Evolutionary conservation across 192 early-diverging fungal genomes (phyloP), one percentile per base, ranked within the genome.

Genomic region (Glomus cerebriforme): DNA sequence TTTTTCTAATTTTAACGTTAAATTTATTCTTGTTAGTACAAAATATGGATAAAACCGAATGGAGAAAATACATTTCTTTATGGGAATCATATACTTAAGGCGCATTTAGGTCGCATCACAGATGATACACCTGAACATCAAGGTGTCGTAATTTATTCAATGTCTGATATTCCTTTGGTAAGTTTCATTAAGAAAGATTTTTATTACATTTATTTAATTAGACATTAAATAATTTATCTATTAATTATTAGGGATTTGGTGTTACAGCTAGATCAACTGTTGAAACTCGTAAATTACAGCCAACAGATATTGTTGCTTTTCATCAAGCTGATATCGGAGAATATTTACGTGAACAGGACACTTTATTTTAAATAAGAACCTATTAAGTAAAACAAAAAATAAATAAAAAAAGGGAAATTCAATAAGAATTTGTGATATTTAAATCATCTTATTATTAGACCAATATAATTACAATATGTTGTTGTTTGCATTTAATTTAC

Each of bases 1-100:
- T 32, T 75, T 26, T 15, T 75, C 15, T 62, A 34, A 31, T 15
- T 43, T 2, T 32, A 43, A 34, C 7, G 13, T 31, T 45, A 19
- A 31, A 24, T 65, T 15, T 27, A 35, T 35, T 58, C 37, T 78
- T 67, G 24, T 45, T 86, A 95, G 92, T 95, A 97, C 90, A 98
- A 99, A 86, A 92, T 99, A 70, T 99, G 98, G 97, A 93, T 99
- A 66, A 99, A 98, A 84, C 96, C 98, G 54, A 97, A 95, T 81
- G 98, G 98, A 69, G 98, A 99, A 86, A 98, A 97, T 97, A 94
- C 96, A 12, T 99, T 96, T 88, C 79, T 99, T 77, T 99, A 99
- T 81, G 97, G 98, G 15, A 99, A 99, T 89, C 93, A 99, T 82
- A 90, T 98, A 59, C 89, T 97, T 72, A 99, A 98, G 84, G 98